Evolutionary conservation across 169 alveolate genomes (phyloP), one percentile per base, ranked within the genome.

Genomic region (Eimeria mitis): DNA sequence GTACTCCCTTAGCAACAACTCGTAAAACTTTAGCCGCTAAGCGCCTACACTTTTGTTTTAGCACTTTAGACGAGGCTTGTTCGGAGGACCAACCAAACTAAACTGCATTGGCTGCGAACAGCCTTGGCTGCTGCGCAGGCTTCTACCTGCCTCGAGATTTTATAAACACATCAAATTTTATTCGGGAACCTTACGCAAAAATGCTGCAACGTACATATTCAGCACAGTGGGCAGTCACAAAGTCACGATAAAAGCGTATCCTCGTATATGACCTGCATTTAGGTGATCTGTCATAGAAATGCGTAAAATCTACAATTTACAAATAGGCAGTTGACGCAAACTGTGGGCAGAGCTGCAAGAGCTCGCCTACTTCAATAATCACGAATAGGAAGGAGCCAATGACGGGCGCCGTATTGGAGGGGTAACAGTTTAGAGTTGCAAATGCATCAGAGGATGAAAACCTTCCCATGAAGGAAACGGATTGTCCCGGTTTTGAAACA

Each of bases 381-480:
- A 73, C 16, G 31, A 73, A 40, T 14, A 8, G 56, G 83, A 16
- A n/a, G 21, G 83, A 73, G 83, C 31, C 31, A 37, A 37, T 73
- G 54, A 73, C 8, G 34, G 54, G 83, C 83, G 83, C 83, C 83
- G n/a, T 23, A 52, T 40, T 40, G 3, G 40, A 73, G 14, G 28
- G 56, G 21, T 31, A 54, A 40, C 19, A 14, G 56, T 21, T 73
- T 23, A 37, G 81, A 40, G 52, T 73, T 73, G 34, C 81, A 40
- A 2, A 71, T 21, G 78, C 47, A 54, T 71, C 83, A 73, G 40
- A 73, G 83, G 52, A 73, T 23, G 83, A 40, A 40, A 73, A 13
- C 78, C 49, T 70, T 70, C 49, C 44, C 49, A 31, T 70, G 78
- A 73, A 21, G 83, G 83, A 37, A 73, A 73, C 83, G 83, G 56